These are phyloP conservation scores for Luzula sylvatica DNA, from an alignment of 176 grass and related monocot genomes.

Conservation along the genomic window DNA sequence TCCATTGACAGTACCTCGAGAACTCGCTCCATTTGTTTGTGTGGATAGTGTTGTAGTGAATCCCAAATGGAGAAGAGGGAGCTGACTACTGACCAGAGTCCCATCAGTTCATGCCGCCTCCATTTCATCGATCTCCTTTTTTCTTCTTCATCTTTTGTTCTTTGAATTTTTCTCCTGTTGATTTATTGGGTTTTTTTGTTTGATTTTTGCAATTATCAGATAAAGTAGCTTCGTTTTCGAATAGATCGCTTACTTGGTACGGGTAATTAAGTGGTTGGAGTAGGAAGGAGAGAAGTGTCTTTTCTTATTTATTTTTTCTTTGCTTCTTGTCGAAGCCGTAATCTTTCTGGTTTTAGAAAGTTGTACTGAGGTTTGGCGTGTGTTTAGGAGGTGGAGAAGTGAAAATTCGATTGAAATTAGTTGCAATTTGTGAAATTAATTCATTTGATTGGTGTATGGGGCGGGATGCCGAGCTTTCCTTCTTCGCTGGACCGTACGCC, in stretches of 20 bases:
- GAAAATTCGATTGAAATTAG: neutral
- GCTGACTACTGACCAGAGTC: constrained; percentile 14
- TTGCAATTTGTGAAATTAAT: neutral
- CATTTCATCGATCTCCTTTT: constrained; percentile 7
- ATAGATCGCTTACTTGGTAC: neutral
- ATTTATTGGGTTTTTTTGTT: constrained; percentile 10
- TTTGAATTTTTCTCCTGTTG: neutral
- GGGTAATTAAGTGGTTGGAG: neutral
- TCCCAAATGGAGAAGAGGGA: neutral
- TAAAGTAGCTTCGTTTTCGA: neutral
- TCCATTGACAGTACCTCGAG: neutral
- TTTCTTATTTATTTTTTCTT: neutral
- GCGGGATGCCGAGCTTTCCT: constrained; percentile 25
- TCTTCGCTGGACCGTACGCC: constrained; percentile 15
- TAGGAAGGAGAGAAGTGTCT: constrained; percentile 6
- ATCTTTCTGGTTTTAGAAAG: neutral
- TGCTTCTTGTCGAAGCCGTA: neutral
- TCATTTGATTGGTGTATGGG: constrained; percentile 16
- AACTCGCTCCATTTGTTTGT: neutral
- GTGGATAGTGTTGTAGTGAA: neutral
- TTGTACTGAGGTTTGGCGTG: neutral
- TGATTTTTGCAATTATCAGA: too few species aligned
- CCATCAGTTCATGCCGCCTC: neutral
- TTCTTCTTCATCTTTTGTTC: constrained; percentile 1
- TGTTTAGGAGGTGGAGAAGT: neutral